phyloP scores from a whole-genome alignment of 345 rosid genomes.

The Eucalyptus fibrosa region DNA sequence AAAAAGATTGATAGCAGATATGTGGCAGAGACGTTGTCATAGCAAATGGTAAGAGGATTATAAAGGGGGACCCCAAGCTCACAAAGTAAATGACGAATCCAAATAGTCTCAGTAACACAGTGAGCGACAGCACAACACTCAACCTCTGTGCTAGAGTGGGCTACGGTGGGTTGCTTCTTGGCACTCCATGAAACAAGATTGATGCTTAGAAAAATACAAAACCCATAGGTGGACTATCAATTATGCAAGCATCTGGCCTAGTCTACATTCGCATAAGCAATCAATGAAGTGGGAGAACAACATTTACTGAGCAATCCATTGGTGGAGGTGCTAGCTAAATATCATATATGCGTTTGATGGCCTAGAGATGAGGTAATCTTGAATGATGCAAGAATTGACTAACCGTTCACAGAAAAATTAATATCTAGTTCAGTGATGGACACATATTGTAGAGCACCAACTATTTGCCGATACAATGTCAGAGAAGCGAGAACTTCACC shows the following conservation, averaged over 20 bases:
- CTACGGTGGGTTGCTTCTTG: not conserved
- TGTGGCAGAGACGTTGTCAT: accelerated
- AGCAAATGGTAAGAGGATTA: not conserved
- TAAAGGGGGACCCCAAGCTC: not conserved
- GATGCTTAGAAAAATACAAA: not conserved
- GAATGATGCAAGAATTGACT: not conserved
- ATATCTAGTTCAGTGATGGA: not conserved
- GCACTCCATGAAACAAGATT: not conserved
- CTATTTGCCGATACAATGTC: not conserved
- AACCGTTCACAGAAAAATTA: not conserved
- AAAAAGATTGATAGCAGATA: too few relatives aligned
- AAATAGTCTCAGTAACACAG: not conserved
- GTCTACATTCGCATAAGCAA: not conserved
- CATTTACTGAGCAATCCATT: not conserved
- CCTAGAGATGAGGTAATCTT: not conserved
- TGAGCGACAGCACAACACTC: accelerated
- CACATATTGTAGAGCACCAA: not conserved
- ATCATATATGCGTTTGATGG: not conserved
- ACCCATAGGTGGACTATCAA: not conserved
- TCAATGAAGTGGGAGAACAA: not conserved
- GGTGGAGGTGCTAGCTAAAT: not conserved
- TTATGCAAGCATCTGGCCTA: accelerated
- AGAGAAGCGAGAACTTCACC: not conserved
- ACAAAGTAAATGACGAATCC: not conserved
- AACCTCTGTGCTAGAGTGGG: not conserved